phyloP scores from a whole-genome alignment of 495 filamentous ascomycete genomes.

The Trichoderma asperelloides region DNA sequence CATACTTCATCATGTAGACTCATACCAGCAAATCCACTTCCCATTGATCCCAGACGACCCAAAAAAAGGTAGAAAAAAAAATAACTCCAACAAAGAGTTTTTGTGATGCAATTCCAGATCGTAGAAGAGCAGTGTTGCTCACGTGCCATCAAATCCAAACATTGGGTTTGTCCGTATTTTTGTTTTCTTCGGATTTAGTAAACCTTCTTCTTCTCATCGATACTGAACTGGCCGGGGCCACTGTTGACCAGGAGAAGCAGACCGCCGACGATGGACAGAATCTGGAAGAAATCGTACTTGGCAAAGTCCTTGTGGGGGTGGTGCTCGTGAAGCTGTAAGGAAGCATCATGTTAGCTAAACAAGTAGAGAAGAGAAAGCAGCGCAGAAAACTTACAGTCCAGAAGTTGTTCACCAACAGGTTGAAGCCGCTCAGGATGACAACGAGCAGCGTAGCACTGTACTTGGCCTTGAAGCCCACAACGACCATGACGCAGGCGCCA shows the following conservation, averaged over 20 bases:
- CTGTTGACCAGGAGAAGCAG: constrained; percentile 95
- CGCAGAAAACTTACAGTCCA: constrained; percentile 73
- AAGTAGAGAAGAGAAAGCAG: not conserved
- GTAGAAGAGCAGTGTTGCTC: not conserved
- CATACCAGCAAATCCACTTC: not conserved
- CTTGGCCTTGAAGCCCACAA: constrained; percentile 99
- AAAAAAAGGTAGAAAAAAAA: not conserved
- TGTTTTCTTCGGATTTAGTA: constrained; percentile 48
- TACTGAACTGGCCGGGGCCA: constrained; percentile 92
- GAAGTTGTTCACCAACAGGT: constrained; percentile 97
- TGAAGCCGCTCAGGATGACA: constrained; percentile 91
- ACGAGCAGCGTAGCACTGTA: constrained; percentile 92
- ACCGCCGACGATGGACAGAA: constrained; percentile 95
- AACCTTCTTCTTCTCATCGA: constrained; percentile 99
- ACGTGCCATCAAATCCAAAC: constrained; percentile 8
- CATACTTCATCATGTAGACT: not conserved
- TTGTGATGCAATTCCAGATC: constrained; percentile 4
- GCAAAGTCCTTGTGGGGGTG: constrained; percentile 99
- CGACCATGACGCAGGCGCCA: constrained; percentile 94
- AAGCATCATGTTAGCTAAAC: not conserved
- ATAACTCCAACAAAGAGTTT: not conserved
- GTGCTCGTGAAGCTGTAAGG: constrained; percentile 77
- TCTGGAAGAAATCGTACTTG: constrained; percentile 99
- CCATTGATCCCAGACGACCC: not conserved
- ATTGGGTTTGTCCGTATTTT: constrained; percentile 3